Evolutionary conservation across 192 early-diverging fungal species (phyloP).

Genomic region (Backusella parvicylindrica): DNA sequence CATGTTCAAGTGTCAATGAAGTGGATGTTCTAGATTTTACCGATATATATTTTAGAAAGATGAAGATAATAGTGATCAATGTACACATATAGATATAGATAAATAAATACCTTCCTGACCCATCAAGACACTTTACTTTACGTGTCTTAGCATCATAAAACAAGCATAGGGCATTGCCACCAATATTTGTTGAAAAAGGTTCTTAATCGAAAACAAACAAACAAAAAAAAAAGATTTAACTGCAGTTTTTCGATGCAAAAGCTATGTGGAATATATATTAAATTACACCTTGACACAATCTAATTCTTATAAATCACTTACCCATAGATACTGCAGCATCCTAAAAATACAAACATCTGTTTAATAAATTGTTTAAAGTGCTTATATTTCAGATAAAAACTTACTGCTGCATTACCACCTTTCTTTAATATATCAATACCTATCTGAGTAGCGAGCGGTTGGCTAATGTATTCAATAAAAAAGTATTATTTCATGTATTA

Average conservation of each 20-base stretch:
- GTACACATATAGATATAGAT: background rate
- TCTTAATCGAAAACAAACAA: slow-evolving; percentile 36
- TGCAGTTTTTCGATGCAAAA: background rate
- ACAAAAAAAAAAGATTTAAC: background rate
- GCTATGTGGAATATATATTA: background rate
- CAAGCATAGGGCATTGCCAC: slow-evolving; percentile 77
- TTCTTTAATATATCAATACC: slow-evolving; percentile 57
- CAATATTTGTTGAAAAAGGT: slow-evolving; percentile 70
- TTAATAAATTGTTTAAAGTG: background rate
- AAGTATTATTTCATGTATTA: background rate
- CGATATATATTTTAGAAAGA: background rate
- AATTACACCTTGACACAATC: background rate
- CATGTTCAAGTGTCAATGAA: slow-evolving; percentile 48
- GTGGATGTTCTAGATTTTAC: slow-evolving; percentile 40
- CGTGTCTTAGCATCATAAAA: slow-evolving; percentile 63
- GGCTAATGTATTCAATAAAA: slow-evolving; percentile 34
- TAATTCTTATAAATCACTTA: background rate
- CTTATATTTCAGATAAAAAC: background rate
- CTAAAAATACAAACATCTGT: slow-evolving; percentile 12
- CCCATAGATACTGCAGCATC: slow-evolving; percentile 56
- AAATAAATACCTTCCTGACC: slow-evolving; percentile 47
- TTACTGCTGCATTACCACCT: slow-evolving; percentile 77
- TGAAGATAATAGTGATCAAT: background rate
- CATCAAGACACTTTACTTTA: slow-evolving; percentile 53
- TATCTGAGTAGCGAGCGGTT: slow-evolving; percentile 67